These are phyloP conservation scores for Candida corydali DNA, from an alignment of 805 yeast genomes.

Conservation along the genomic window DNA sequence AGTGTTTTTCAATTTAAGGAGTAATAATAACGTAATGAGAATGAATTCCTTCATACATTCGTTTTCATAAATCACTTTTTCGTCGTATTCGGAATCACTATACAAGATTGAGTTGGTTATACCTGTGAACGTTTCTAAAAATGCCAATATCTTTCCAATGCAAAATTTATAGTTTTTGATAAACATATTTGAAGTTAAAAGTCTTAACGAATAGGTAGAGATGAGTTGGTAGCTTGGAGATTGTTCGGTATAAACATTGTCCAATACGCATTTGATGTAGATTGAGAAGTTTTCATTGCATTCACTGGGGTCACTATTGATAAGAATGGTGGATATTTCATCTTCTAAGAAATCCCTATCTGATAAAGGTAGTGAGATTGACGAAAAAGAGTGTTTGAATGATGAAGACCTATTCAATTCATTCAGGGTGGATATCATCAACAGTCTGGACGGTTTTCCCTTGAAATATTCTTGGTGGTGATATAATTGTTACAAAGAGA, in stretches of 20 bases:
- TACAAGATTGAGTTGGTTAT: constrained; percentile 6
- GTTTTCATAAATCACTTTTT: constrained; percentile 14
- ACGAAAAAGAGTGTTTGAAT: constrained; percentile 4
- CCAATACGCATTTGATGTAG: constrained; percentile 30
- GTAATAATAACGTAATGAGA: constrained; percentile 28
- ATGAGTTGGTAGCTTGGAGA: constrained; percentile 26
- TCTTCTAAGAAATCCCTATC: constrained; percentile 9
- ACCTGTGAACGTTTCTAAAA: constrained; percentile 23
- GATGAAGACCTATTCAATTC: background rate
- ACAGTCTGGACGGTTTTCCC: too few relatives aligned
- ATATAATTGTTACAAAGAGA: background rate
- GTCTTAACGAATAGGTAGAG: constrained; percentile 29
- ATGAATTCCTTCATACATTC: constrained; percentile 30
- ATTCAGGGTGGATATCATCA: background rate
- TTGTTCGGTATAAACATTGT: constrained; percentile 20
- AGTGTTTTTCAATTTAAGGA: constrained; percentile 28
- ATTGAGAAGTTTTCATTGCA: constrained; percentile 36
- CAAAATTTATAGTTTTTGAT: constrained; percentile 32
- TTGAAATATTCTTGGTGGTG: background rate
- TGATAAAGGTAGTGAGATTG: background rate
- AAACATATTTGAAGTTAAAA: constrained; percentile 36
- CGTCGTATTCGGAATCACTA: constrained; percentile 6
- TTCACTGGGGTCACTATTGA: constrained; percentile 36
- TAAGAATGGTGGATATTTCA: constrained; percentile 13
- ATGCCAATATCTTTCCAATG: constrained; percentile 34